A percentile compares a stretch with the other conserved stretches of the same genome.
Conservation (phyloP, 1,139 yeast genomes). For the Yamadazyma aaseri region DNA sequence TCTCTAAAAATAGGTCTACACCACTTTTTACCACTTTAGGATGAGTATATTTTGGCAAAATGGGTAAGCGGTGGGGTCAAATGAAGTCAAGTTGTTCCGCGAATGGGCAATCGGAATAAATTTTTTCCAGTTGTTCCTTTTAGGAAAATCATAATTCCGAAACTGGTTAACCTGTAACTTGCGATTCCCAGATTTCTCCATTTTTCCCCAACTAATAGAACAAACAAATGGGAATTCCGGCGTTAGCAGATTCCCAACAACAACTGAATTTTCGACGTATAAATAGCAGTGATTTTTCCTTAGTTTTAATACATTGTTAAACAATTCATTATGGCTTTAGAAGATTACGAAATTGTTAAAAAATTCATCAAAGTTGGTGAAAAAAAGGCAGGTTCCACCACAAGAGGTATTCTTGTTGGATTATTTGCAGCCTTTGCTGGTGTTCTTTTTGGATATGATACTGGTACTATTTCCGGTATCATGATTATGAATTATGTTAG, state of each 20-base stretch:
- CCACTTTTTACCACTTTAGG: too few species aligned
- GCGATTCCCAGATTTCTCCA: neutral
- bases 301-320: neutral
- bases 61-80: constrained; percentile 1
- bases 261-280: neutral
- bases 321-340: constrained; percentile 32
- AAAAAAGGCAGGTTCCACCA: constrained; percentile 49
- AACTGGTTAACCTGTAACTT: neutral
- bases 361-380: constrained; percentile 38
- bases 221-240: too few species aligned
- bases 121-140: neutral
- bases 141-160: neutral
- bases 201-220: neutral
- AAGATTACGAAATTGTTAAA: constrained; percentile 30
- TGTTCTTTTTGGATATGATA: constrained; percentile 71
- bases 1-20: too few species aligned
- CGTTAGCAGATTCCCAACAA: too few species aligned
- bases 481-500: constrained; percentile 67
- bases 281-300: neutral
- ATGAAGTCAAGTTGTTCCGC: neutral
- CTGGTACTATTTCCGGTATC: constrained; percentile 79
- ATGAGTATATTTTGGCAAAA: too few species aligned
- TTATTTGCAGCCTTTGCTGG: constrained; percentile 63
- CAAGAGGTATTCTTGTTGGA: constrained; percentile 48
- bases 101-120: neutral